These are phyloP conservation scores for Dalbergia oliveri DNA, from an alignment of 306 rosid genomes.

Conservation along the genomic window DNA sequence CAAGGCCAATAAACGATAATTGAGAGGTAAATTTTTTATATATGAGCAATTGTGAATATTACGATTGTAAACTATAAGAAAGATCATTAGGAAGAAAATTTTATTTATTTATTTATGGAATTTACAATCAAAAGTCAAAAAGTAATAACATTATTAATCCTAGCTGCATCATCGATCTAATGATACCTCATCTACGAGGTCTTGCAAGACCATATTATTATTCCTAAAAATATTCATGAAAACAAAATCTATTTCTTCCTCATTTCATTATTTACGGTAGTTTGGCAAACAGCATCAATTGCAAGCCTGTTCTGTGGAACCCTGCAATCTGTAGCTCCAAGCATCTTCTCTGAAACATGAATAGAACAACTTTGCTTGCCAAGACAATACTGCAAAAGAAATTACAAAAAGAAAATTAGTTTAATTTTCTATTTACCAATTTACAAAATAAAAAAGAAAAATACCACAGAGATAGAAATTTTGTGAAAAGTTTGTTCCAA, in stretches of 20 bases:
- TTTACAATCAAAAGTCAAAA: too few relatives aligned
- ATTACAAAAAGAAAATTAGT: background rate
- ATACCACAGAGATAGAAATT: too few relatives aligned
- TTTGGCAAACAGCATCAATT: conserved; percentile 25
- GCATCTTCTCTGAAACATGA: background rate
- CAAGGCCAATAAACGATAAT: too few relatives aligned
- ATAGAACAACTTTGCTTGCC: conserved; percentile 31
- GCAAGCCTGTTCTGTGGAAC: conserved; percentile 29
- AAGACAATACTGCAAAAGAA: conserved; percentile 18
- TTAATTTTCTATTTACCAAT: background rate
- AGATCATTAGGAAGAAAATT: too few relatives aligned
- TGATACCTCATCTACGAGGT: background rate
- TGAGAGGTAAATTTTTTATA: too few relatives aligned
- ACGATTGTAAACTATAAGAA: too few relatives aligned
- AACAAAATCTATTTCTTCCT: background rate
- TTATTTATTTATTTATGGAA: too few relatives aligned
- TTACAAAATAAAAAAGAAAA: background rate
- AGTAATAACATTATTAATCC: too few relatives aligned
- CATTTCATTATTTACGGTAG: background rate
- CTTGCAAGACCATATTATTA: background rate
- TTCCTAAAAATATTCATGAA: too few relatives aligned
- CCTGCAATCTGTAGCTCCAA: conserved; percentile 27
- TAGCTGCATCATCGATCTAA: background rate
- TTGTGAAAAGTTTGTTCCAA: too few relatives aligned
- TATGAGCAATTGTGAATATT: too few relatives aligned